Base-by-base conservation (phyloP, 108 stramenopile species). In the Cyclotella cryptica region DNA sequence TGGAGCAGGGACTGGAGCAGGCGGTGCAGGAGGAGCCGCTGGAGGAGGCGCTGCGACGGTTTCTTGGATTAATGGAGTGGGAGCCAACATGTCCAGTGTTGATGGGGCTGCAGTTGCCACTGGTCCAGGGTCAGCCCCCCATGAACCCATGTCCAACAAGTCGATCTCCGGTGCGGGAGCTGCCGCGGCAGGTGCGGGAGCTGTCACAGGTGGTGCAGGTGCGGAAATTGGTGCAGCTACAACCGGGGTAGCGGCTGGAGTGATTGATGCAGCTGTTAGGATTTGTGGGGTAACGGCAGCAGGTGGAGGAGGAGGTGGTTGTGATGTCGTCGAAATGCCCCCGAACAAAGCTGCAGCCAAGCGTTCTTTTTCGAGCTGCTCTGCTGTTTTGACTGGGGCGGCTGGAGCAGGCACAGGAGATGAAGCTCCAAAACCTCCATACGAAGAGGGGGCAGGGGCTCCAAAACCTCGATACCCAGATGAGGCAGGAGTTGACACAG, bases 291-390 rank as follows among this genome's bases (percentile, higher is more conserved):
- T 44, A 53, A 68, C 22, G n/a, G 83, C 64, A 27, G 81, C 74
- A 15, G 85, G 79, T 13, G 83, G 72, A 21, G 76, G 71, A 3
- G 88, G 74, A 22, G 86, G 80, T 21, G 88, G 86, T 10, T 82
- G 84, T 19, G 81, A 68, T 28, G 81, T 55, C 18, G 87, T 88
- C 42, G 90, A 92, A 42, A 93, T 85, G 4, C 98, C 98, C 53
- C 97, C 97, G 79, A 98, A 98, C 51, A 98, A 88, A 39, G 92
- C 93, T 30, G 96, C 95, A 40, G 98, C 98, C 92, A 96, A 90
- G 60, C 90, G 86, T 85, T 98, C 97, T 74, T 97, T 97, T 72
- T 98, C 96, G 17, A 94, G 72, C 51, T 95, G 94, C 69, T 95
- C 96, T 10, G 84, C 82, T 19, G 94, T 87, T 74, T 95, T 92